A percentile compares a stretch with the other conserved stretches of the same genome.
phyloP scores from a whole-genome alignment of 2,329 filamentous ascomycete species.

The Cercospora sp. region DNA sequence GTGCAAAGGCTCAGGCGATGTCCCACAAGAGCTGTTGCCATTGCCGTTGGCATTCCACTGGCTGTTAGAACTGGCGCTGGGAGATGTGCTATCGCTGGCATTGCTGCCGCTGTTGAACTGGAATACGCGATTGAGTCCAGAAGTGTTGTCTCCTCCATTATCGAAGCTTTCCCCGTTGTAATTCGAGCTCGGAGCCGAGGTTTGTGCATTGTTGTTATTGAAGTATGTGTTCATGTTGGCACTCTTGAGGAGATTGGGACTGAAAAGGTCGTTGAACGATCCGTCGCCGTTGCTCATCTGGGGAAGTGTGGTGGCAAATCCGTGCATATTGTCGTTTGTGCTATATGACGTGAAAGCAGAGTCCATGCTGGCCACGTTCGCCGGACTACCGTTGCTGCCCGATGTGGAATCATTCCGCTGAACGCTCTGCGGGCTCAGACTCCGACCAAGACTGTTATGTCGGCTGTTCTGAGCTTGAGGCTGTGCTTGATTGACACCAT shows the following conservation, averaged over 20 bases:
- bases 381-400: slow-evolving; percentile 31
- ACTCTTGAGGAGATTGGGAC: slow-evolving; percentile 54
- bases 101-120: slow-evolving; percentile 52
- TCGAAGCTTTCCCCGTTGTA: slow-evolving; percentile 29
- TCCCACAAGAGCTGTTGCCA: slow-evolving; percentile 68
- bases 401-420: slow-evolving; percentile 29
- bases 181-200: slow-evolving; percentile 1
- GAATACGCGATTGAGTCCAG: slow-evolving; percentile 50
- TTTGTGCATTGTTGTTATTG: slow-evolving; percentile 14
- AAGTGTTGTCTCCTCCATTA: slow-evolving; percentile 47
- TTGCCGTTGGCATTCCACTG: slow-evolving; percentile 56
- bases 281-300: slow-evolving; percentile 35
- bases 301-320: slow-evolving; percentile 39
- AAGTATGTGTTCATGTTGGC: slow-evolving; percentile 42
- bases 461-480: slow-evolving; percentile 21
- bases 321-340: slow-evolving; percentile 40
- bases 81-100: slow-evolving; percentile 52
- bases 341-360: slow-evolving; percentile 35
- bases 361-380: slow-evolving; percentile 22
- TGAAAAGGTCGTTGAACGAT: slow-evolving; percentile 61
- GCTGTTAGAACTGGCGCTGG: slow-evolving; percentile 54
- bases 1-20: slow-evolving; percentile 73
- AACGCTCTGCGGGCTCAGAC: slow-evolving; percentile 40
- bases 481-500: slow-evolving; percentile 17
- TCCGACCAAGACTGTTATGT: slow-evolving; percentile 34